phyloP scores from a whole-genome alignment of 2,329 filamentous ascomycete species.

The Cladophialophora yegresii region DNA sequence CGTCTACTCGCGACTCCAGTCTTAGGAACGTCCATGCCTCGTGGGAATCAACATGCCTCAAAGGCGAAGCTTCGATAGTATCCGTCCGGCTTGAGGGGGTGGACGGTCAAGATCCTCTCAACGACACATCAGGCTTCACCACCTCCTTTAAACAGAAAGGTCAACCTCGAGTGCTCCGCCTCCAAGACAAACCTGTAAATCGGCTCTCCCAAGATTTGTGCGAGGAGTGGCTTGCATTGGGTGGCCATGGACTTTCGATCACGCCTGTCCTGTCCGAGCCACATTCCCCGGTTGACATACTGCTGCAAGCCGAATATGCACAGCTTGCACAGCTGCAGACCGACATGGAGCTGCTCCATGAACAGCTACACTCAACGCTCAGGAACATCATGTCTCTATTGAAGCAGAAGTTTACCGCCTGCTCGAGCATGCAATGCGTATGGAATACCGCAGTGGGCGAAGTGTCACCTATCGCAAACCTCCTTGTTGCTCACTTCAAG shows the following conservation, averaged over 20 bases:
- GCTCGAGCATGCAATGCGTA: conserved; percentile 39
- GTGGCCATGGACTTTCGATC: conserved; percentile 19
- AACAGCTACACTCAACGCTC: conserved; percentile 38
- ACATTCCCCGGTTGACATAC: conserved; percentile 8
- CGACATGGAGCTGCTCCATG: conserved; percentile 36
- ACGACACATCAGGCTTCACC: conserved; percentile 39
- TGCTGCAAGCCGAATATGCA: conserved; percentile 37
- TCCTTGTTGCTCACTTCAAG: conserved; percentile 39
- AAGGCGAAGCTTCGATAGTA: conserved; percentile 38
- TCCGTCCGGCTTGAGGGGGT: conserved; percentile 38
- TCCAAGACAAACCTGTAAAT: conserved; percentile 37
- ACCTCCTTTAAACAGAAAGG: conserved; percentile 40
- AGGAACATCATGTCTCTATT: conserved; percentile 38
- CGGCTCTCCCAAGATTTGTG: conserved; percentile 30
- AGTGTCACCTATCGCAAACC: conserved; percentile 38
- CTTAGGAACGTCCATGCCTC: conserved; percentile 33
- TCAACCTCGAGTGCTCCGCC: conserved; percentile 38
- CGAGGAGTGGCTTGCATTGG: conserved; percentile 36
- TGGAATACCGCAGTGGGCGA: conserved; percentile 39
- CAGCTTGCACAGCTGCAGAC: conserved; percentile 38
- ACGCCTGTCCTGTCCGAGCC: conserved; percentile 8
- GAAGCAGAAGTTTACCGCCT: conserved; percentile 38
- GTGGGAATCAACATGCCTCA: conserved; percentile 39
- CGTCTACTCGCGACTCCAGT: conserved; percentile 29
- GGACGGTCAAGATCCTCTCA: conserved; percentile 32